Evolutionary conservation across 1,284 basidiomycete genomes (phyloP).

Genomic region (Sporisorium exsertum): DNA sequence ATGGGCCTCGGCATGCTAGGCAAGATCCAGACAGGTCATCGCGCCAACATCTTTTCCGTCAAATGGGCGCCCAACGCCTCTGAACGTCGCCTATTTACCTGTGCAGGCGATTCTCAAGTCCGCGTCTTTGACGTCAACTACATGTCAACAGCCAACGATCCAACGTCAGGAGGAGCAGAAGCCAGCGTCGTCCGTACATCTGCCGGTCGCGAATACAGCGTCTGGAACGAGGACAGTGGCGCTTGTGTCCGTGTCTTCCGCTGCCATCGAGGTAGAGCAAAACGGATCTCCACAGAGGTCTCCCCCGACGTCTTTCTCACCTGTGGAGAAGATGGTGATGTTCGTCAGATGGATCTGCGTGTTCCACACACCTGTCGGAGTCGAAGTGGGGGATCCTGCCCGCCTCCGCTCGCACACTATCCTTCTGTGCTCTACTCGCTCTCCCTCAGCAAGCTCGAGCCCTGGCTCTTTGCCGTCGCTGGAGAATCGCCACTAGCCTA

Average conservation of each 20-base stretch:
- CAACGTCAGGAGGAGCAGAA: conserved; percentile 8
- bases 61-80: conserved; percentile 79
- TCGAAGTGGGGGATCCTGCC: conserved; percentile 69
- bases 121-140: conserved; percentile 80
- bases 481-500: conserved; percentile 76
- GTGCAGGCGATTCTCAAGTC: conserved; percentile 83
- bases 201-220: conserved; percentile 23
- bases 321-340: conserved; percentile 79
- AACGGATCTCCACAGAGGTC: conserved; percentile 84
- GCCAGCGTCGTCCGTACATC: not conserved
- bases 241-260: conserved; percentile 58
- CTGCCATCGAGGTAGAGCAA: conserved; percentile 71
- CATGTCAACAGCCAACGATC: conserved; percentile 8
- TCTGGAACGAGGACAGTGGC: conserved; percentile 32
- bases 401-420: conserved; percentile 76
- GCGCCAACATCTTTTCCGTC: conserved; percentile 86
- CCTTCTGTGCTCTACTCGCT: conserved; percentile 71
- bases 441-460: conserved; percentile 70
- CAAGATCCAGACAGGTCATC: conserved; percentile 72
- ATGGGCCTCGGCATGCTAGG: conserved; percentile 34
- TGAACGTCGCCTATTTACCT: conserved; percentile 74
- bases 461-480: conserved; percentile 72
- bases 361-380: conserved; percentile 74
- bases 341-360: conserved; percentile 85
- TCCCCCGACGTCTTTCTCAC: conserved; percentile 86